These are phyloP conservation scores for Lecanicillium sp. DNA, from an alignment of 2,329 filamentous ascomycete species.

Conservation along the genomic window DNA sequence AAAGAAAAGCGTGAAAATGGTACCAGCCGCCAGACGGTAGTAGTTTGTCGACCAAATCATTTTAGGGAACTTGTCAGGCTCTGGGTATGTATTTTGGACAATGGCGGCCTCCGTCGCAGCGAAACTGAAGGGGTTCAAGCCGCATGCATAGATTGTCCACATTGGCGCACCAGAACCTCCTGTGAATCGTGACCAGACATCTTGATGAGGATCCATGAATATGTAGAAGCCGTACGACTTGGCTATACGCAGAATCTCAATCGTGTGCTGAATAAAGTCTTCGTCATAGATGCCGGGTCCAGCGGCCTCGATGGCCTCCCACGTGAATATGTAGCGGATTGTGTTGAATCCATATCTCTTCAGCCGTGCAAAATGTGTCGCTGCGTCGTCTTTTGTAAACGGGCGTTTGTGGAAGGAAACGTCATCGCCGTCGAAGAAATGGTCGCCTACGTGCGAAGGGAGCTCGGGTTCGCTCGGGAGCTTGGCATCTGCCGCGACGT, in stretches of 20 bases:
- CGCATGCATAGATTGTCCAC: constrained; percentile 95
- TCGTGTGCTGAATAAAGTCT: constrained; percentile 85
- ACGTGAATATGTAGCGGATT: constrained; percentile 93
- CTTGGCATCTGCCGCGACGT: constrained; percentile 85
- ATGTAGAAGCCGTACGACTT: constrained; percentile 91
- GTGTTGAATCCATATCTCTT: constrained; percentile 92
- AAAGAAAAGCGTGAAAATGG: constrained; percentile 93
- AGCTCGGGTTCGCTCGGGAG: constrained; percentile 73
- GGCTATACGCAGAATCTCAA: constrained; percentile 72
- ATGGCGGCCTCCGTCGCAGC: constrained; percentile 81
- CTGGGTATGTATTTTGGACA: constrained; percentile 87
- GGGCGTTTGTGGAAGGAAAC: constrained; percentile 84
- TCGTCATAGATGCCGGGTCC: constrained; percentile 92
- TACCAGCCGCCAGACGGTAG: constrained; percentile 73
- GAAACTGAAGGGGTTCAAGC: constrained; percentile 80
- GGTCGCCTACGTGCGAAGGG: constrained; percentile 67
- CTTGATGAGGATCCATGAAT: constrained; percentile 98
- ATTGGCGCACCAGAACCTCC: constrained; percentile 93
- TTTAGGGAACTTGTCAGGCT: constrained; percentile 82
- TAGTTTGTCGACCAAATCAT: constrained; percentile 99
- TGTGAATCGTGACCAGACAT: constrained; percentile 94
- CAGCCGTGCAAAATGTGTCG: constrained; percentile 76
- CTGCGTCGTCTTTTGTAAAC: constrained; percentile 74
- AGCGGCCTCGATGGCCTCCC: constrained; percentile 94
- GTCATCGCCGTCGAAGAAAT: constrained; percentile 88